Evolutionary conservation across 768 basidiomycete species (phyloP), one percentile per base, ranked within the genome.

Genomic region (Lentinula sp.): DNA sequence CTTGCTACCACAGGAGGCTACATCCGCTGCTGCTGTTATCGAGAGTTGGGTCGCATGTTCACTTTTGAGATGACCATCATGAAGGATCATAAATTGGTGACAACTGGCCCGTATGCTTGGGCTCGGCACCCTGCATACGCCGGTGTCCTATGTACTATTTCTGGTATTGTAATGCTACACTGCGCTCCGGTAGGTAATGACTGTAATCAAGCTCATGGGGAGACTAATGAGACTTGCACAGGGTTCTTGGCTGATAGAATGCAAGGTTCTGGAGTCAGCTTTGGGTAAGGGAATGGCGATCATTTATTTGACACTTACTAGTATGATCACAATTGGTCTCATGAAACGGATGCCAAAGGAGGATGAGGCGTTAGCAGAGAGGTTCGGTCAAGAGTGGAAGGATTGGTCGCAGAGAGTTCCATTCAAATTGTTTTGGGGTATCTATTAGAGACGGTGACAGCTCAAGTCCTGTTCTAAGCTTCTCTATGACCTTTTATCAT

Each of bases 61-160:
- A 85, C 82, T 0, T 84, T 81, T 59, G 79, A 83, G 66, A 71
- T 83, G 72, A 74, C 73, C 68, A 79, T 84, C 32, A 75, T 74
- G 45, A 68, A 70, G 21, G 71, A 78, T 56, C 84, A 85, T 59
- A 69, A 64, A 57, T 73, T 85, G 16, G 71, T 84, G 5, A 80
- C 75, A 0, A 70, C 71, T 32, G 82, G 83, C 1, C 82, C 80
- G 0, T 85, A 85, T 64, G 61, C 69, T 1, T 53, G 74, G 23
- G 80, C 80, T 8, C 72, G 83, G 61, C 83, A 84, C 62, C 83
- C 83, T 2, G 76, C 76, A n/a, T 84, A 84, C 63, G 68, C 73
- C 1, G 80, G 79, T 2, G 67, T 80, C 16, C 55, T 82, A 8
- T 60, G 74, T 42, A 71, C 73, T 10, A 64, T 76, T 10, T 32